Evolutionary conservation across 139 green algal genomes (phyloP).

Genomic region (Parachlorella kessleri): DNA sequence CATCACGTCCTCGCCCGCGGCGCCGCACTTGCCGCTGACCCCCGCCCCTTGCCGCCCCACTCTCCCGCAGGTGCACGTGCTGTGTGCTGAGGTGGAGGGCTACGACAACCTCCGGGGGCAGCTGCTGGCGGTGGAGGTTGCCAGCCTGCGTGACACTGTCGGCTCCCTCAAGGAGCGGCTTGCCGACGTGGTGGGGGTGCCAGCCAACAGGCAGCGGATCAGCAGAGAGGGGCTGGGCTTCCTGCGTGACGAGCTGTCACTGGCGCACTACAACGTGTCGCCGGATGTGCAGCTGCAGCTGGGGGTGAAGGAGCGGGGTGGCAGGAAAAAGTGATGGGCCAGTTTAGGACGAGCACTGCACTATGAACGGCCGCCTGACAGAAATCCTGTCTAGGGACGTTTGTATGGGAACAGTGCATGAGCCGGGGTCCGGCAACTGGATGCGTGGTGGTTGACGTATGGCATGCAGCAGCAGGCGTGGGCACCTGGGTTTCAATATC

Average conservation of each 20-base stretch:
- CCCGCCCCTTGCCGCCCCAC: not conserved
- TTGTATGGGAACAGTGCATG: no score
- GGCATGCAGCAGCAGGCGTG: no score
- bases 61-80: constrained; percentile 52
- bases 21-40: not conserved
- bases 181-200: constrained; percentile 57
- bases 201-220: constrained; percentile 80
- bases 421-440: no score
- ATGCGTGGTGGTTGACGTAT: no score
- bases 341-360: not conserved
- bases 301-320: constrained; percentile 71
- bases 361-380: not conserved
- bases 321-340: constrained; percentile 62
- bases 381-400: no score
- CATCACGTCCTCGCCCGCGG: not conserved
- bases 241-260: constrained; percentile 69
- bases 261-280: constrained; percentile 88
- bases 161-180: constrained; percentile 72
- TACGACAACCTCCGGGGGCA: constrained; percentile 76
- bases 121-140: constrained; percentile 80
- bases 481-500: no score
- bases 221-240: constrained; percentile 68
- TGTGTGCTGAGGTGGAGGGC: constrained; percentile 70
- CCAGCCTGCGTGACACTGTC: constrained; percentile 53
- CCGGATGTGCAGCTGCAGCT: constrained; percentile 67